Conservation (phyloP, 345 rosid species). For the Gossypium bickii region DNA sequence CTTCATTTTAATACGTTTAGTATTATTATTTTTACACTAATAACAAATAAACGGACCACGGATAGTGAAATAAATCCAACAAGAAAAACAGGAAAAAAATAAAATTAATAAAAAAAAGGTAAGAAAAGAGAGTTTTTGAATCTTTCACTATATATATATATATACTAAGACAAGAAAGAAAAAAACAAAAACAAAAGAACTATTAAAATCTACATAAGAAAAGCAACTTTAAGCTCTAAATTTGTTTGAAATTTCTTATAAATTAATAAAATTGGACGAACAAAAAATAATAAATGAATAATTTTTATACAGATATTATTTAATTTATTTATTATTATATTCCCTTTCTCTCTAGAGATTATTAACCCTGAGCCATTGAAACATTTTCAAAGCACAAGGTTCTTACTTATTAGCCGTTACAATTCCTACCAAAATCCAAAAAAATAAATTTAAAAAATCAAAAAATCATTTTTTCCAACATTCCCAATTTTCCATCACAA, state of each 20-base stretch:
- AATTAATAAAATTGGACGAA: too few species aligned
- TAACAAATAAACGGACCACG: accelerated
- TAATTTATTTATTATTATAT: not conserved
- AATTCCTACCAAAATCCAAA: not conserved
- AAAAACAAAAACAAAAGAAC: not conserved
- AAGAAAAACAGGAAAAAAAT: too few species aligned
- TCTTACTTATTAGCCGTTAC: not conserved
- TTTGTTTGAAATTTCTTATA: not conserved
- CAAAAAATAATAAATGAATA: not conserved
- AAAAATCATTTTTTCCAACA: not conserved
- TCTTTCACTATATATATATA: not conserved
- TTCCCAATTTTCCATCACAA: not conserved
- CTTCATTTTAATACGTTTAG: accelerated
- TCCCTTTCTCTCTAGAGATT: not conserved
- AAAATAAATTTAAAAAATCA: not conserved
- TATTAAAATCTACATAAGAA: not conserved
- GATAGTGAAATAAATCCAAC: too few species aligned
- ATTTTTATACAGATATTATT: not conserved
- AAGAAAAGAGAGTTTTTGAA: too few species aligned
- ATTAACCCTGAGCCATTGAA: not conserved
- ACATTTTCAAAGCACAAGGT: not conserved
- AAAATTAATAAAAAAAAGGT: too few species aligned
- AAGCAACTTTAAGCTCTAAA: not conserved
- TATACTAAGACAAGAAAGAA: not conserved
- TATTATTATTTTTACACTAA: accelerated